Evolutionary conservation across 805 yeast genomes (phyloP), one percentile per base, ranked within the genome.

Genomic region (Yamadazyma endophytica): DNA sequence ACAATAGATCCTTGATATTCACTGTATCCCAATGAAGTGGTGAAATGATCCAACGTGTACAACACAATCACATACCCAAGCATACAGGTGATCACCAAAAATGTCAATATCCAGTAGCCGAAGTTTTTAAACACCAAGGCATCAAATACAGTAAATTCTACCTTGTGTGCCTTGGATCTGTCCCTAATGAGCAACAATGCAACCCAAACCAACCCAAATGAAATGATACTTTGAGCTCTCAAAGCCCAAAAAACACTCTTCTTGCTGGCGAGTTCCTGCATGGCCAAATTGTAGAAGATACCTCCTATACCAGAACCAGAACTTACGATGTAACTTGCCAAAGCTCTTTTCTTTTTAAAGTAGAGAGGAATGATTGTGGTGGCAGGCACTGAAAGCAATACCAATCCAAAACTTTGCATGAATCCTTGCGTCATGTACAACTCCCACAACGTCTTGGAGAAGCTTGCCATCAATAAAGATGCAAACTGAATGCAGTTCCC

Each of bases 391-490:
- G 75, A 70, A 23, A 77, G 59, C 9, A 76, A 51, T 0, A 84
- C 76, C 42, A 76, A 50, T 3, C 79, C 79, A 17, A 75, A 46
- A 18, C 86, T 82, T 31, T 68, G 70, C 24, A 82, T 37, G 3
- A 79, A 61, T 17, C 89, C 89, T 53, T 82, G 88, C 4, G 85
- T 74, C 23, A 78, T 50, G 45, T 68, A 78, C 9, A 82, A 47
- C 38, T 82, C 77, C 87, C 88, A 81, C 12, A 76, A 46, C 21
- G 64, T 59, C 2, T 65, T 69, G 1, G 83, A 54, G 46, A 67
- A 80, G 3, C 82, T 71, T 1, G 88, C 86, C 42, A 81, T 43
- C 32, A 82, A 35, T 21, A 71, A 63, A 0, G 78, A 82, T 0
- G 67, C 63, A 36, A 77, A 71, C 44, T 79, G 75, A 6, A 70